phyloP scores from a whole-genome alignment of 1,284 basidiomycete species.

The Vanrija sp. region DNA sequence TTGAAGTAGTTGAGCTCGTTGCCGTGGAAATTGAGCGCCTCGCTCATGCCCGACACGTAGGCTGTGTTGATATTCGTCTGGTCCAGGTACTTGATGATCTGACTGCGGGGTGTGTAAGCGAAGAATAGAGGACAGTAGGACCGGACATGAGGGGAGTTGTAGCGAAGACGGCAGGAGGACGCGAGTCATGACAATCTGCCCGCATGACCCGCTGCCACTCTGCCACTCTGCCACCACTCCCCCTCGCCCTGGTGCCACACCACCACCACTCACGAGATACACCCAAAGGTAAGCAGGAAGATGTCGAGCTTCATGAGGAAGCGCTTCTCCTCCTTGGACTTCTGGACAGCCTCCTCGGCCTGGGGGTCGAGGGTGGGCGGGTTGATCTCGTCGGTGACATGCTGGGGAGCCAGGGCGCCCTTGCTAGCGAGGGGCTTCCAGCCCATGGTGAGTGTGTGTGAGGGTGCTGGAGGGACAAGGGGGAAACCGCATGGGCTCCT shows the following conservation, averaged over 20 bases:
- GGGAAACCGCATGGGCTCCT: no score
- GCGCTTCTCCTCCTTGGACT: constrained; percentile 29
- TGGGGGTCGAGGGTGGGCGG: constrained; percentile 12
- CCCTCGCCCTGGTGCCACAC: not conserved
- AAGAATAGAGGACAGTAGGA: not conserved
- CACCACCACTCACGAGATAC: constrained; percentile 18
- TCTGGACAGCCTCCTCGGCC: constrained; percentile 10
- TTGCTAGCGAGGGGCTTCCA: not conserved
- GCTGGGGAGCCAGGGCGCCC: not conserved
- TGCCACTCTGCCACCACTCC: not conserved
- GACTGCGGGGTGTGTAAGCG: not conserved
- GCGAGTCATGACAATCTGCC: no score
- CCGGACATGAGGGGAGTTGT: not conserved
- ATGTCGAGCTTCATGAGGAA: constrained; percentile 39
- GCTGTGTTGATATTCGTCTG: constrained; percentile 33
- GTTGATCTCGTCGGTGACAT: constrained; percentile 1
- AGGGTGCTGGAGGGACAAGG: no score
- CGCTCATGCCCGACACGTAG: constrained; percentile 72
- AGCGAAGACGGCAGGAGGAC: not conserved
- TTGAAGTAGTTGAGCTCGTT: constrained; percentile 59
- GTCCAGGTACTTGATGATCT: constrained; percentile 15
- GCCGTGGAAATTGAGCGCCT: constrained; percentile 65
- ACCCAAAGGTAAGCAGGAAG: constrained; percentile 29
- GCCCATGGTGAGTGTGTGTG: not conserved
- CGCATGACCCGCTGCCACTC: no score